Base-by-base conservation (phyloP, 1,139 yeast species). In the Candida labiduridarum region DNA sequence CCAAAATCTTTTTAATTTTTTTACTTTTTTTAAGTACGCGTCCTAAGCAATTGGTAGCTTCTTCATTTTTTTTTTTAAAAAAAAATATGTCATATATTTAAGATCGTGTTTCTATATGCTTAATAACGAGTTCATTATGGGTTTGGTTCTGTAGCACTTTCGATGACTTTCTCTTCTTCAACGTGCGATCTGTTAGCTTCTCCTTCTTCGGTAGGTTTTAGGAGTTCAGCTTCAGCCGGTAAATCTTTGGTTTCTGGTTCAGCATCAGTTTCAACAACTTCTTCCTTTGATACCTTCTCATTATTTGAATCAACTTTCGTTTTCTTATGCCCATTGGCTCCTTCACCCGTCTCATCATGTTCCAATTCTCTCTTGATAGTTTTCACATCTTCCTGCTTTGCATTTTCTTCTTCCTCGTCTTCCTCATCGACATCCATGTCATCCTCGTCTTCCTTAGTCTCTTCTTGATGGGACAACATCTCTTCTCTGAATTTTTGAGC, bases 371-470 rank as follows among this genome's bases (percentile, higher is more conserved):
- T 25, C 43, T 51, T 52, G 14, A 19, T 16, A 12, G 49, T 45
- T 45, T 12, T 15, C 44, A 45, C 11, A 36, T 35, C 18, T n/a
- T 43, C 29, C n/a, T 49, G 49, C 33, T 40, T 44, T 36, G 15
- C 31, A 14, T 40, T 40, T 39, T 39, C 41, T 39, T 50, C 31
- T 16, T 44, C 52, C 19, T 47, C 54, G 45, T 46, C 49, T 48
- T 40, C 47, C 7, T 14, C 41, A 18, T 46, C 29, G 10, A 25
- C 9, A 25, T 34, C 38, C 7, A 16, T 51, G 55, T 40, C 40
- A 46, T 51, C 41, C 49, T 47, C 55, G 18, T 49, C 50, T 36
- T 41, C 56, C 8, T 46, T 52, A 33, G 39, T 50, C 48, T 44
- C 49, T 11, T 41, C 47, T 34, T 48, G 33, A 7, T 36, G 43